Evolutionary conservation across 2,329 filamentous ascomycete genomes (phyloP).

Genomic region (Cladorrhinum sp.): DNA sequence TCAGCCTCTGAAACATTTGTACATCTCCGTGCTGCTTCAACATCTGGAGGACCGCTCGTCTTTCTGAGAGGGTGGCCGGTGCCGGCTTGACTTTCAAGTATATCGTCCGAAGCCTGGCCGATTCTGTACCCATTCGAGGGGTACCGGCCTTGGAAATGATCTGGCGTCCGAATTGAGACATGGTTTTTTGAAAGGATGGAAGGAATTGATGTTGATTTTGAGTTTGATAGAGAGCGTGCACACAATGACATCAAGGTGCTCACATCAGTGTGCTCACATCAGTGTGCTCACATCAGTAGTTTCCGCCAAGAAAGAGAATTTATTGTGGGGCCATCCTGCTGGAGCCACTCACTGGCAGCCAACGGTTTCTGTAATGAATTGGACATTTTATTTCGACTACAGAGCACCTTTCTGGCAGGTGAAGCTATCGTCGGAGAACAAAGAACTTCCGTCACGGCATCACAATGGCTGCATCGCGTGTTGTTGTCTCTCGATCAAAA

Average conservation of each 20-base stretch:
- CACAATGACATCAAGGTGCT: neutral
- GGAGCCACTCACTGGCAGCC: neutral
- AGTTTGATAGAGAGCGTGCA: neutral
- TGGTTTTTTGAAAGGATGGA: too few relatives aligned
- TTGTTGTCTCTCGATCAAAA: neutral
- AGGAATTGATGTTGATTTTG: neutral
- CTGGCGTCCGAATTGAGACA: neutral
- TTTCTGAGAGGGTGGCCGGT: conserved; percentile 51
- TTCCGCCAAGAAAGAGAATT: neutral
- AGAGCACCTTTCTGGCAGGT: too few relatives aligned
- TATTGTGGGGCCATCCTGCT: neutral
- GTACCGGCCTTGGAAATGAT: neutral
- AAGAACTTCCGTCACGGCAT: too few relatives aligned
- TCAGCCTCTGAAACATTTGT: conserved; percentile 50
- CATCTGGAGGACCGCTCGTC: conserved; percentile 52
- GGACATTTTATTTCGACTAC: too few relatives aligned
- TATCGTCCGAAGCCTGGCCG: conserved; percentile 33
- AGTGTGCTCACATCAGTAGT: neutral
- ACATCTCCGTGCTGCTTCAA: conserved; percentile 49
- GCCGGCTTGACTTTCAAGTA: conserved; percentile 51
- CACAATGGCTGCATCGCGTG: too few relatives aligned
- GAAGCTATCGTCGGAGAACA: neutral
- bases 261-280: neutral
- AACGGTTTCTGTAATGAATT: neutral
- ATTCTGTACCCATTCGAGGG: neutral